Base-by-base conservation (phyloP, 2,329 filamentous ascomycete genomes). In the Sarocladium brachiariae region DNA sequence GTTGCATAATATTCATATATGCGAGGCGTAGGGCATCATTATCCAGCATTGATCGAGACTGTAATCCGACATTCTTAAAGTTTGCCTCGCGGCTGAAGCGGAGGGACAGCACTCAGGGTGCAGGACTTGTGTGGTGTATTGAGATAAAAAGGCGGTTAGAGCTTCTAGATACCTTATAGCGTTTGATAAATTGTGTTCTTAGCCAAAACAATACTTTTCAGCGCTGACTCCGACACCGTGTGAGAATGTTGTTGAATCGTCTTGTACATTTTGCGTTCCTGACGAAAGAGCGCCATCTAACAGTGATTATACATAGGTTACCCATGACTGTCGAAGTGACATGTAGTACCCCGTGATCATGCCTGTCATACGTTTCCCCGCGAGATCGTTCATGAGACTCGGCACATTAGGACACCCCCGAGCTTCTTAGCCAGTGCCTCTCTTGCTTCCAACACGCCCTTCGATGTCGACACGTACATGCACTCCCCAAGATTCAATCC, bases 401-500 rank as follows among this genome's bases (percentile, higher is more conserved):
- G 76, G 70, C 87, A 93, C 51, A 96, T 69, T 53, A 89, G 74
- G 67, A 89, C 66, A 0, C 91, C 91, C n/a, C 91, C 91, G 18
- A 89, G 72, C 70, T 83, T 86, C 72, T 81, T 83, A 65, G 87
- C 84, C 51, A 95, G 75, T 53, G 89, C 92, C 69, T 96, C 89
- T 58, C 91, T 76, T 23, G 82, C 76, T 73, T 96, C 91, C 62
- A 96, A 63, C 9, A 95, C 77, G 1, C 91, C 91, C 56, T 75
- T 70, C 61, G 89, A 84, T 16, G 90, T 96, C 13, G 76, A 81
- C 47, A 96, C 62, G 62, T 91, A 92, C 63, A 96, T 70, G 64
- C 82, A 86, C 75, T 96, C 91, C 51, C 91, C 91, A 13, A 93
- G 72, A 54, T 79, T 84, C 58, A 96, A 63, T 0, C 89, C 89